These are phyloP conservation scores for Russula compacta DNA, from an alignment of 768 basidiomycete species.

Conservation along the genomic window DNA sequence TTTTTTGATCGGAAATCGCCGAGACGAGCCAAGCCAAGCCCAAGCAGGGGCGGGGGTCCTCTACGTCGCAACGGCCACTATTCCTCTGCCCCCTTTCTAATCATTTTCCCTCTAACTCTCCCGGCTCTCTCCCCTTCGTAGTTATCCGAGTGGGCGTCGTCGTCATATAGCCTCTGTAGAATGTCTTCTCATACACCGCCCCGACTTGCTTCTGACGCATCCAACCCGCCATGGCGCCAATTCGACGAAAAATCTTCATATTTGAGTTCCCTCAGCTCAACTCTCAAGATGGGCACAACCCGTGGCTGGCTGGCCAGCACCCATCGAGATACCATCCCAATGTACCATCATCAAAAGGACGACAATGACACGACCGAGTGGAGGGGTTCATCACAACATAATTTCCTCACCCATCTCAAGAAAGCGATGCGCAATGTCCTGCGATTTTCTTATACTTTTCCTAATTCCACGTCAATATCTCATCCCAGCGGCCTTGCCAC, in stretches of 20 bases:
- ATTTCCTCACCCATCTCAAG: background rate
- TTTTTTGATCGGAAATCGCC: too few species aligned
- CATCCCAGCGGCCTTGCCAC: background rate
- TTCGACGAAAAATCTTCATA: constrained; percentile 12
- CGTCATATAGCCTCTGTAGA: background rate
- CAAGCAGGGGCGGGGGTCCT: too few species aligned
- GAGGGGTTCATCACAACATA: background rate
- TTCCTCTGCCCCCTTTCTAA: background rate
- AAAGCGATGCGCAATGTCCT: constrained; percentile 8
- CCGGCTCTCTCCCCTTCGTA: background rate
- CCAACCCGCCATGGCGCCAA: constrained; percentile 15
- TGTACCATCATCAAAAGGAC: constrained; percentile 1
- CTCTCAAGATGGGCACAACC: constrained; percentile 10
- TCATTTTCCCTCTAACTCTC: background rate
- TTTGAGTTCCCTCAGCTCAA: constrained; percentile 17
- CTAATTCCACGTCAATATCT: background rate
- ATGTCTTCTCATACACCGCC: constrained; percentile 12
- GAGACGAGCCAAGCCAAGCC: too few species aligned
- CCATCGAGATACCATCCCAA: background rate
- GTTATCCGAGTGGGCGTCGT: background rate
- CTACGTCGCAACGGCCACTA: background rate
- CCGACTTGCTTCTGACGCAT: constrained; percentile 2
- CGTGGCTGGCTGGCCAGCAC: constrained; percentile 17
- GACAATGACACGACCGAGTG: background rate
- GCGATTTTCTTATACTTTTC: constrained; percentile 8